Evolutionary conservation across 78 protist genomes (phyloP), one percentile per base, ranked within the genome.

Genomic region (Dictyostelium purpureum): DNA sequence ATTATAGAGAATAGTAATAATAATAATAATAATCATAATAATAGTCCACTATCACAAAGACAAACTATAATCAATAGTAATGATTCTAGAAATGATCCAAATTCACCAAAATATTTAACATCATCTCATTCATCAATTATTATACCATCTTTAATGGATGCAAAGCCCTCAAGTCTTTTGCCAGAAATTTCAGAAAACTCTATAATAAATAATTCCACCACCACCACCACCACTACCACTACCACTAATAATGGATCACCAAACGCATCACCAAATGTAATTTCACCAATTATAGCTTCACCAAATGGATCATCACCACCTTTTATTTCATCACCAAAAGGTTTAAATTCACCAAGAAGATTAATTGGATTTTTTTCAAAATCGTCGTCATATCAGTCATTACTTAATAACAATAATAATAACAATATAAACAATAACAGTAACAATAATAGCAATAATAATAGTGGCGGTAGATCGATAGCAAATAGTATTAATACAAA

Each of bases 71-170:
- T 40, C 26, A 43, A 24, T 37, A 26, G 26, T n/a, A 61, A 31
- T 7, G 9, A 26, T 12, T 6, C 6, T 28, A 18, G 31, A n/a
- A 43, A 43, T n/a, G 54, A 71, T 24, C 81, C 47, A 51, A 70
- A 82, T 42, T 82, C 90, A 40, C 90, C 90, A 52, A 82, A 70
- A 43, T 82, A 69, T 70, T 37, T 82, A 37, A 31, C 66, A 2
- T 69, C 90, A 5, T 51, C 90, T 4, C 90, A 82, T n/a, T 51
- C 57, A 28, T 31, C 71, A 16, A 42, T 63, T 63, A 42, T 63
- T 12, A 63, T 63, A 63, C 71, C 71, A 63, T 43, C 70, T 31
- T 31, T 43, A 33, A 63, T 43, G 16, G n/a, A 10, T 47, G 10
- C 65, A 11, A 18, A 45, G 2, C 19, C 31, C 26, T 61, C 73